Evolutionary conservation across 345 rosid species (phyloP), one percentile per base, ranked within the genome.

Genomic region (Acer yangbiense): DNA sequence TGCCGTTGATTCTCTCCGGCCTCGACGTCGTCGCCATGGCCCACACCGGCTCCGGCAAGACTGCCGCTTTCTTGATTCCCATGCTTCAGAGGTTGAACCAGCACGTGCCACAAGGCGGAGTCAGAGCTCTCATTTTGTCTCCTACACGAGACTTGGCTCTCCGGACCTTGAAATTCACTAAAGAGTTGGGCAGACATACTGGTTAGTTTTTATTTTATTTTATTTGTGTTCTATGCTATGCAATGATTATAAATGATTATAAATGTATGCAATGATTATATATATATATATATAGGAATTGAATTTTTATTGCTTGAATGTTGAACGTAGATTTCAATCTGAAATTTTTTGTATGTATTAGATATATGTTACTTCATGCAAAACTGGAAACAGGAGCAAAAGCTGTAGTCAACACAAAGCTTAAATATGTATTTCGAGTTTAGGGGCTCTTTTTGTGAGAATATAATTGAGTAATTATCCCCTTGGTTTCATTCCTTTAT

Each of bases 21-120:
- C 76, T 76, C 71, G 99, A 96, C 11, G 97, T 94, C 76, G 99
- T 96, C 9, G 98, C 99, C 72, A 96, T 96, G 99, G 97, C 99
- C 5, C 89, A 98, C 23, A 96, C 99, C 2, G 98, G 99, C 65
- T 96, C 99, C 2, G 99, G 99, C 0, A 96, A 96, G 78, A 94
- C 98, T 18, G 98, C 98, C 0, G 99, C 98, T 12, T 96, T 96
- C 79, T 85, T 96, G 13, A 81, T 96, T 11, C 99, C 99, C 8
- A 94, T 96, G 99, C 86, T 96, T 13, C 92, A 96, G 91, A 89
- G 80, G 86, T 87, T 96, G 50, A 86, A 89, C 75, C 89, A 89
- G 85, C 98, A 94, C 68, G 83, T 86, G 7, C 88, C 97, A 20
- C 97, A 90, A 79, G 93, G 90, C 2, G 95, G 94, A 6, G 93